Base-by-base conservation (phyloP, 2,329 filamentous ascomycete species). In the Ophioceras dolichostomum region DNA sequence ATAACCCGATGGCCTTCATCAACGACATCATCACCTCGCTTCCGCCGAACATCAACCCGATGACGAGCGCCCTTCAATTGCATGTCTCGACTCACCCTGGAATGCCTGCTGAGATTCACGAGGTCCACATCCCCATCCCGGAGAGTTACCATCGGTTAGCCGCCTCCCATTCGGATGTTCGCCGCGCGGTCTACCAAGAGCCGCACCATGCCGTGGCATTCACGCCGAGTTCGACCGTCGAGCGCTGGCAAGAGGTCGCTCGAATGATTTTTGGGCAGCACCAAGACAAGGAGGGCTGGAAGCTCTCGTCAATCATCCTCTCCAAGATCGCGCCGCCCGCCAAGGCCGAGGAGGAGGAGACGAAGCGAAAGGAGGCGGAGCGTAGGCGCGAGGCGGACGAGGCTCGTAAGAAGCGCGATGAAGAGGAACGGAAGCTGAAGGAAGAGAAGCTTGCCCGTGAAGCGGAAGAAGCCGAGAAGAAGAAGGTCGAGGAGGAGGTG, bases 161-260 rank as follows among this genome's bases (percentile, higher is more conserved):
- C 18, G 18, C 21, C 3, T 14, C 24, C 9, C 29, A 26, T 4
- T 28, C 30, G 10, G 31, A 39, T 10, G 13, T 4, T 14, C 21
- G 20, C 10, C 28, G 68, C 10, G 68, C 72, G 17, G 47, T 58
- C 27, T 56, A 62, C 45, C 60, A 70, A 49, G 80, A 84, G 40
- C 81, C 81, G 10, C 67, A 74, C n/a, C 79, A 83, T 47, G 81
- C 85, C 10, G 79, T 88, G 19, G 65, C 76, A 3, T 96, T 96
- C 55, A 63, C 69, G 16, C 68, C 85, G 8, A 73, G 76, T 27
- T 68, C 74, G 8, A 96, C 91, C 1, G 65, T 71, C 39, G 69
- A 72, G 37, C 79, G 91, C 43, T 98, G 93, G 80, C 76, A 83
- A 52, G 86, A 95, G 52, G 93, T 96, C 56, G 80, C 87, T 8